phyloP scores from a whole-genome alignment of 202 grass and related monocot genomes.

The Brachypodium distachyon region DNA sequence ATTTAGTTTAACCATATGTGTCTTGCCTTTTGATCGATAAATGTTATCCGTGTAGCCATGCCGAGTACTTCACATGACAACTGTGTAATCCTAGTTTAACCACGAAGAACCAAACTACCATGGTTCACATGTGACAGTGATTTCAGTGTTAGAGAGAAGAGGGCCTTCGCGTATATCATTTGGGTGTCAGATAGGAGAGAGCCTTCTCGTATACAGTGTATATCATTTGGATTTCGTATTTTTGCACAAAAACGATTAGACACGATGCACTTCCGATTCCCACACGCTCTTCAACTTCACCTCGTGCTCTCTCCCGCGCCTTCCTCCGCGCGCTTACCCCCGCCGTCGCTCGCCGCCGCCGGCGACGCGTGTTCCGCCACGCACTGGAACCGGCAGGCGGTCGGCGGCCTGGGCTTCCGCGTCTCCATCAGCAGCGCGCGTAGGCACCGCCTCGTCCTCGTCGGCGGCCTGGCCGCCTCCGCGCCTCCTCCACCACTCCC shows the following conservation, averaged over 20 bases:
- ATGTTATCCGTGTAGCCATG: too few relatives aligned
- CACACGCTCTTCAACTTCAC: not conserved
- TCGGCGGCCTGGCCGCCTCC: conserved; percentile 8
- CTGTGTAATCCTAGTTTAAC: too few relatives aligned
- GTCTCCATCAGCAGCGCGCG: conserved; percentile 72
- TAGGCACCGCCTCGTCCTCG: conserved; percentile 62
- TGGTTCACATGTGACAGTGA: too few relatives aligned
- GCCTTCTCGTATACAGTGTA: too few relatives aligned
- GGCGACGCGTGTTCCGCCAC: conserved; percentile 20
- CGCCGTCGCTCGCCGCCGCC: not conserved
- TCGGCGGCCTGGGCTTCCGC: conserved; percentile 33
- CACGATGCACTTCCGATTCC: not conserved
- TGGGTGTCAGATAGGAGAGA: too few relatives aligned
- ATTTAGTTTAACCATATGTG: too few relatives aligned
- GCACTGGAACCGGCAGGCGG: conserved; percentile 62
- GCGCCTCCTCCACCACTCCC: not conserved
- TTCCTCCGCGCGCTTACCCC: not conserved
- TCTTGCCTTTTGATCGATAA: too few relatives aligned
- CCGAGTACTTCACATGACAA: too few relatives aligned
- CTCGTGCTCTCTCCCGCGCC: conserved; percentile 8
- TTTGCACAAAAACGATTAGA: not conserved
- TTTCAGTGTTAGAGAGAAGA: too few relatives aligned
- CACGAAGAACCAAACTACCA: too few relatives aligned
- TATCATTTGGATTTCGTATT: not conserved
- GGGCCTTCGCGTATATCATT: too few relatives aligned